Conservation (phyloP, 176 grass and related monocot genomes). For the Alloteropsis semialata region DNA sequence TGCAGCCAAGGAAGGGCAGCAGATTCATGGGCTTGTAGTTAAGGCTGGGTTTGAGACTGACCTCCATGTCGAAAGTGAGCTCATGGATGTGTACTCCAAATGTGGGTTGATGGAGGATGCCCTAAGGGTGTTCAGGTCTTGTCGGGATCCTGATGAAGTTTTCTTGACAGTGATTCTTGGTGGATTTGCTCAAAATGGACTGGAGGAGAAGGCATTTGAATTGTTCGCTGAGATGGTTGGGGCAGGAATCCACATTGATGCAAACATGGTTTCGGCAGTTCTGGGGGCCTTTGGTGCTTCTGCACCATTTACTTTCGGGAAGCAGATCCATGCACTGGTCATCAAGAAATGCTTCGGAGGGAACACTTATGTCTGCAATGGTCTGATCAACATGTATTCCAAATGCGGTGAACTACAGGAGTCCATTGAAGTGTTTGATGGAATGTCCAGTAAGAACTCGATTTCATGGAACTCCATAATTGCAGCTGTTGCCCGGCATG, state of each 20-base stretch:
- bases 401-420: conserved; percentile 77
- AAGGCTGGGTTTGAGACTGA: conserved; percentile 59
- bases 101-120: conserved; percentile 79
- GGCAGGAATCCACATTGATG: conserved; percentile 43
- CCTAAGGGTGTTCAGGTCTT: conserved; percentile 54
- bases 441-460: conserved; percentile 40
- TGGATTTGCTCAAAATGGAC: conserved; percentile 77
- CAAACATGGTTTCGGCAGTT: conserved; percentile 69
- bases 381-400: conserved; percentile 90
- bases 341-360: conserved; percentile 50
- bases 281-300: conserved; percentile 71
- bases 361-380: conserved; percentile 77
- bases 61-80: conserved; percentile 59
- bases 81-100: conserved; percentile 95
- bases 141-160: conserved; percentile 60
- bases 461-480: conserved; percentile 95
- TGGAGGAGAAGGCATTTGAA: conserved; percentile 56
- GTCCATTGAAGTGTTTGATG: conserved; percentile 53
- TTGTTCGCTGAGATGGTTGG: conserved; percentile 60
- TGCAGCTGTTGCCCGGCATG: conserved; percentile 65
- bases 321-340: conserved; percentile 71
- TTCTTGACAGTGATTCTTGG: conserved; percentile 74
- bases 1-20: conserved; percentile 50
- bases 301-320: conserved; percentile 68
- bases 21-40: conserved; percentile 76